Evolutionary conservation across 192 early-diverging fungal genomes (phyloP), one percentile per base, ranked within the genome.

Genomic region (Coemansia sp.): DNA sequence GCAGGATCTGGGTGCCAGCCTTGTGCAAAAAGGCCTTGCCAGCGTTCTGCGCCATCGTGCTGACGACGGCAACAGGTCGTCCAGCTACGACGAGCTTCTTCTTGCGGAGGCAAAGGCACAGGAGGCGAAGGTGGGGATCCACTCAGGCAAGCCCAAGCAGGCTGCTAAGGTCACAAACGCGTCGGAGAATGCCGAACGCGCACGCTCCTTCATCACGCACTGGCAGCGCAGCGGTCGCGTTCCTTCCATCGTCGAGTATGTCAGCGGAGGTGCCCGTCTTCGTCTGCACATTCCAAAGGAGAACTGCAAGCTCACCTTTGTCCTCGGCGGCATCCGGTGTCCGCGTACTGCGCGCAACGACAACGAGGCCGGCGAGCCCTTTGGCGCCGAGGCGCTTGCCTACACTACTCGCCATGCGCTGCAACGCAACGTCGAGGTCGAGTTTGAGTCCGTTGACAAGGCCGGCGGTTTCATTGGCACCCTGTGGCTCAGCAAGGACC

Each of bases 381-480:
- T 87, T 70, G 97, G 90, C 34, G 81, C 72, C 11, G 97, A 96
- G 74, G 92, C 94, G 2, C 69, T 91, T 29, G 86, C 84, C 6
- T 88, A 88, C 72, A 82, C 88, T 4, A 79, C 70, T 36, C 80
- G 81, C 34, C 69, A 72, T 31, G 76, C 79, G 62, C 84, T 97
- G 62, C 97, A 99, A 81, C 91, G 94, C 55, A 94, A 99, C 68
- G 92, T 94, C 10, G 93, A 99, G 65, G 81, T 95, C 44, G 88
- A 89, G 55, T 79, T 97, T 29, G 97, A 97, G 65, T 84, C 85
- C 14, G 72, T 88, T 17, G 97, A 99, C 72, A 95, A 95, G 81
- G 86, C 86, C 33, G 95, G 97, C 31, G 90, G 88, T 2, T 99
- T 97, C 58, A 91, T 97, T 60, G 95, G 95, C 14, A 77, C 87